These are phyloP conservation scores for Magnolia officinalis DNA, from an alignment of 164 flowering plant species.

Conservation along the genomic window DNA sequence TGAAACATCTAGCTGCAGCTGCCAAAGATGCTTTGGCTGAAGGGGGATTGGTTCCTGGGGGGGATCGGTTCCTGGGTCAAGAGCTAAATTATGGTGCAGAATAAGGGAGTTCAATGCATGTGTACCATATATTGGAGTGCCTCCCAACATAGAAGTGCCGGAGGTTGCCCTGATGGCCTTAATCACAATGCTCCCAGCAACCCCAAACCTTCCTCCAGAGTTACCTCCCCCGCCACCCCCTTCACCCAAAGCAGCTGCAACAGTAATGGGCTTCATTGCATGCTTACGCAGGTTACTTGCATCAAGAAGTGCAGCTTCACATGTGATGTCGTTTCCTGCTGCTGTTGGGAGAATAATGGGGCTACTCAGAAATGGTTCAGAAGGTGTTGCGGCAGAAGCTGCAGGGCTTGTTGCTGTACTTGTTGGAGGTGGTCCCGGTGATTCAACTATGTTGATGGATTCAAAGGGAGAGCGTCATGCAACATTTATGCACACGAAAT, in stretches of 20 bases:
- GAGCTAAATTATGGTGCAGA: slow-evolving; percentile 97
- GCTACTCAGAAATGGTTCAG: slow-evolving; percentile 95
- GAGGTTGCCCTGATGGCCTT: slow-evolving; percentile 95
- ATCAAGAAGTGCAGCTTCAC: slow-evolving; percentile 91
- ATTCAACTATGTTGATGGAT: slow-evolving; percentile 56
- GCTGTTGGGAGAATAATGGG: slow-evolving; percentile 99
- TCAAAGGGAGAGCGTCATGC: slow-evolving; percentile 97
- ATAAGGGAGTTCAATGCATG: slow-evolving; percentile 98
- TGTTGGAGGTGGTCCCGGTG: slow-evolving; percentile 95
- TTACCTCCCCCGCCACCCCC: slow-evolving; percentile 92
- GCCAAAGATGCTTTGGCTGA: slow-evolving; percentile 97
- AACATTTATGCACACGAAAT: slow-evolving; percentile 88
- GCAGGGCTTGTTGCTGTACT: slow-evolving; percentile 84
- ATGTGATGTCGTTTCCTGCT: slow-evolving; percentile 99
- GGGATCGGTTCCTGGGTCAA: slow-evolving; percentile 96
- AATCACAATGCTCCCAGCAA: slow-evolving; percentile 95
- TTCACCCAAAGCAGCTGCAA: slow-evolving; percentile 99
- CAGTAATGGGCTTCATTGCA: slow-evolving; percentile 83
- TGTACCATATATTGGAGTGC: slow-evolving; percentile 83
- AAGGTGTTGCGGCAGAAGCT: slow-evolving; percentile 94
- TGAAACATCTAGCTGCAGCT: slow-evolving; percentile 88
- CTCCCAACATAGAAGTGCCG: slow-evolving; percentile 80
- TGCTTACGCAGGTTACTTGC: slow-evolving; percentile 85
- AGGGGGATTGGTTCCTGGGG: slow-evolving; percentile 94
- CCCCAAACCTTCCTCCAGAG: slow-evolving; percentile 91